Base-by-base conservation (phyloP, 2,329 filamentous ascomycete genomes). In the Apiospora koreana region DNA sequence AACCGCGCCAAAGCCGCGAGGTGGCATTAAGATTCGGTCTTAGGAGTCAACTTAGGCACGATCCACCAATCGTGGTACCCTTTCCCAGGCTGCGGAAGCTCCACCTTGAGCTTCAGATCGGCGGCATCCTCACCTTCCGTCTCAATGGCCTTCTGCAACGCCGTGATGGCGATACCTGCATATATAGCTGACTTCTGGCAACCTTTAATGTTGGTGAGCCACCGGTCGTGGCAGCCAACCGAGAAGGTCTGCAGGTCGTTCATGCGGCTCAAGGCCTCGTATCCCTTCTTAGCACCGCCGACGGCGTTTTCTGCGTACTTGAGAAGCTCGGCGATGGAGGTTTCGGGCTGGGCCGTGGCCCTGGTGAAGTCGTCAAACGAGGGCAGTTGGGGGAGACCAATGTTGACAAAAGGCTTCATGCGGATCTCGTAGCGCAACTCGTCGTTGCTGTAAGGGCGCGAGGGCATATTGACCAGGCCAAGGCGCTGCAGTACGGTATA, bases 321-420 rank as follows among this genome's bases (percentile, higher is more conserved):
- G 23, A 87, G 80, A 2, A 90, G 78, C 1, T 83, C 80, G 0
- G 73, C 65, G 1, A 82, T 80, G 3, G 81, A 73, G 7, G 78
- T 77, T 21, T 83, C 81, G 0, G 81, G 75, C 74, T 86, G 84
- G 25, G 73, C 74, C 7, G 82, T 81, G n/a, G 84, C 83, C 6
- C 75, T 73, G 10, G 79, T 75, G 72, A 93, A 94, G 18, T 90
- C 87, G 8, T 89, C 87, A 72, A 88, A 92, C 0, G 87, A 82
- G 0, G 93, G 90, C 16, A 93, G 84, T 71, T 89, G 87, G 0
- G 94, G 93, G 1, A 93, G 85, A 12, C 88, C 86, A 69, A 97
- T 87, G 9, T 83, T 79, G 0, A 91, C 84, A 76, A 97, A 97
- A 0, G 94, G 93, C 76, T 92, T 93, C 93, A 97, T 96, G 71